Evolutionary conservation across 2,329 filamentous ascomycete species (phyloP).

Genomic region (Cladophialophora exuberans): DNA sequence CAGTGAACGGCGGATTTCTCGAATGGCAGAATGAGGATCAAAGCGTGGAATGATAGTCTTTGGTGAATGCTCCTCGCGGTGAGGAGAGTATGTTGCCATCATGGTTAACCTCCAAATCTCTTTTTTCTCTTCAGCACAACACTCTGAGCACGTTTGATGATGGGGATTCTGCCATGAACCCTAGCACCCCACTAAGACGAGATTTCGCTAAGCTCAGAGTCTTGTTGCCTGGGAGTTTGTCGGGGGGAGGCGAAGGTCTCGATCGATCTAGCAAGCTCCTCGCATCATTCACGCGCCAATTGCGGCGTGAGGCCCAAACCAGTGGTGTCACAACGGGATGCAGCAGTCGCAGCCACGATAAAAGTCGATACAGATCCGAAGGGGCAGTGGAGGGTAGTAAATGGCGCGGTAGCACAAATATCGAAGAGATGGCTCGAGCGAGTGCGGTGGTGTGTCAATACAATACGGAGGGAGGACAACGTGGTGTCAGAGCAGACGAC

Average conservation of each 20-base stretch:
- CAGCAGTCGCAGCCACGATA: not conserved
- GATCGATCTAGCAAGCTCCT: not conserved
- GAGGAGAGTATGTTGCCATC: constrained; percentile 54
- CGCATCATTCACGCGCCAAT: constrained; percentile 2
- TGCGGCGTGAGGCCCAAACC: not conserved
- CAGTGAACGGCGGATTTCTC: constrained; percentile 81
- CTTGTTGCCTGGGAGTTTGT: constrained; percentile 4
- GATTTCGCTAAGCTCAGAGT: not conserved
- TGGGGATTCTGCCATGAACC: constrained; percentile 23
- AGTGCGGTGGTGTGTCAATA: constrained; percentile 4
- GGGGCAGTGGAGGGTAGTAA: not conserved
- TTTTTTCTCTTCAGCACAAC: constrained; percentile 21
- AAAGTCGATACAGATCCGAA: not conserved
- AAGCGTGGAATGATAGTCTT: constrained; percentile 79
- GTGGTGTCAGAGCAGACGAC: not conserved
- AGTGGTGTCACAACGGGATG: not conserved
- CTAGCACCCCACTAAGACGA: constrained; percentile 10
- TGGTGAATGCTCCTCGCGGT: constrained; percentile 69
- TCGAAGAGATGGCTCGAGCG: not conserved
- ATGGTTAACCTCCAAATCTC: constrained; percentile 35
- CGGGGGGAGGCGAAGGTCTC: not conserved
- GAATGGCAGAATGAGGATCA: constrained; percentile 78
- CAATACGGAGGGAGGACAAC: constrained; percentile 15
- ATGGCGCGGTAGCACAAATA: not conserved
- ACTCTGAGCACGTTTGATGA: constrained; percentile 6